A percentile compares a stretch with the other conserved stretches of the same genome.
Evolutionary conservation across 139 green algal genomes (phyloP).

Genomic region (Chlorella vulgaris): DNA sequence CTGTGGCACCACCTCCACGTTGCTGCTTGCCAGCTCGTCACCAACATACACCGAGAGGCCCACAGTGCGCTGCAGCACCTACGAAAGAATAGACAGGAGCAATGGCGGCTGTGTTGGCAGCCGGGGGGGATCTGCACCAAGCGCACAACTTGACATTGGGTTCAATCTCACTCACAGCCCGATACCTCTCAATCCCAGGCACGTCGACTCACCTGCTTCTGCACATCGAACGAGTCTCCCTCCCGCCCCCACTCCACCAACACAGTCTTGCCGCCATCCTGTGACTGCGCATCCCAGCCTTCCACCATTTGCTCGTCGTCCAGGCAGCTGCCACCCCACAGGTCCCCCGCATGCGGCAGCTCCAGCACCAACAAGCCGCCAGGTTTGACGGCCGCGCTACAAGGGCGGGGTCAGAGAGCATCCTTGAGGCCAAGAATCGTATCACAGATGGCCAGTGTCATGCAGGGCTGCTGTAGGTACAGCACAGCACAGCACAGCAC

Average conservation of each 20-base stretch:
- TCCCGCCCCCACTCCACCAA: slow-evolving; percentile 51
- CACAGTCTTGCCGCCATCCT: slow-evolving; percentile 27
- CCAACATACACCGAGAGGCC: slow-evolving; percentile 32
- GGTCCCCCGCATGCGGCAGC: slow-evolving; percentile 34
- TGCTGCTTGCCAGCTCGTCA: slow-evolving; percentile 26
- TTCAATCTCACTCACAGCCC: no score
- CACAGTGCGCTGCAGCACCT: slow-evolving; percentile 46
- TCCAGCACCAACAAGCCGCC: slow-evolving; percentile 48
- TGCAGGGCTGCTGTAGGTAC: no score
- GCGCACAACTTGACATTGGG: no score
- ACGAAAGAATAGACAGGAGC: neutral
- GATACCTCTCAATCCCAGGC: no score
- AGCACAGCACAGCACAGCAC: no score
- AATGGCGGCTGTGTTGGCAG: no score
- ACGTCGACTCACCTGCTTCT: slow-evolving; percentile 33
- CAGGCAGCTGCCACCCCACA: slow-evolving; percentile 38
- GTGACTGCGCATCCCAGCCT: slow-evolving; percentile 36
- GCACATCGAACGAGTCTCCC: slow-evolving; percentile 42
- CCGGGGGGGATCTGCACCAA: no score
- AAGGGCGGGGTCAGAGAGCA: neutral
- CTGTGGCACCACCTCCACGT: slow-evolving; percentile 37
- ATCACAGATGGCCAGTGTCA: no score
- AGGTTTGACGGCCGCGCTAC: slow-evolving; percentile 9
- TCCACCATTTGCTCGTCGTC: slow-evolving; percentile 31
- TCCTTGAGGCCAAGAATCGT: no score